These are phyloP conservation scores for Brassica rapa DNA, from an alignment of 345 rosid genomes.

Conservation along the genomic window DNA sequence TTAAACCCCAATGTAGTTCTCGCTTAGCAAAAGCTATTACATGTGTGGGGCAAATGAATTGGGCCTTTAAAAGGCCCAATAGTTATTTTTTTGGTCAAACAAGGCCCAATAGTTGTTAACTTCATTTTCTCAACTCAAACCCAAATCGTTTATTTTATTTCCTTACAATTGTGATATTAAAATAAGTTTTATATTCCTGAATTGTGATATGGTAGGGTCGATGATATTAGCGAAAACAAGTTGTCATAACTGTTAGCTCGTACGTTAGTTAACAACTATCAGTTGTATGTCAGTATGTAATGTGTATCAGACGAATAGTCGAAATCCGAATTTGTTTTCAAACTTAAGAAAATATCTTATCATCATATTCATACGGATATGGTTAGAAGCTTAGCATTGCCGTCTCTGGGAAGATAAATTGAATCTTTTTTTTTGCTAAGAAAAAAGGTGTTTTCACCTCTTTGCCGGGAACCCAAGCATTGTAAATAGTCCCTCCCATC, in stretches of 20 bases:
- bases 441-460: too few relatives aligned
- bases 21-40: background rate
- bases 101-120: too few relatives aligned
- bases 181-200: background rate
- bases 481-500: too few relatives aligned
- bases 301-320: background rate
- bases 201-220: background rate
- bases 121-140: background rate
- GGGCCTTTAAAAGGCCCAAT: slow-evolving; percentile 12
- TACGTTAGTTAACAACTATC: background rate
- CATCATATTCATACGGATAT: background rate
- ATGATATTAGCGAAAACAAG: background rate
- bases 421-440: too few relatives aligned
- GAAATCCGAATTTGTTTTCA: too few relatives aligned
- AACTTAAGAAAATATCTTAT: background rate
- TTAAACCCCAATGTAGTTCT: slow-evolving; percentile 32
- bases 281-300: background rate
- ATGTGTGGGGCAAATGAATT: background rate
- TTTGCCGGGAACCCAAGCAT: too few relatives aligned
- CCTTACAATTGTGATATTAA: background rate
- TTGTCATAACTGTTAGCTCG: background rate
- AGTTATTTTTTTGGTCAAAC: background rate
- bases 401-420: background rate
- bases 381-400: background rate
- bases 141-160: background rate